Percentiles rank a stretch among this genome's conserved stretches.
Evolutionary conservation across 192 early-diverging fungal genomes (phyloP).

Genomic region (Jimgerdemannia lactiflua): DNA sequence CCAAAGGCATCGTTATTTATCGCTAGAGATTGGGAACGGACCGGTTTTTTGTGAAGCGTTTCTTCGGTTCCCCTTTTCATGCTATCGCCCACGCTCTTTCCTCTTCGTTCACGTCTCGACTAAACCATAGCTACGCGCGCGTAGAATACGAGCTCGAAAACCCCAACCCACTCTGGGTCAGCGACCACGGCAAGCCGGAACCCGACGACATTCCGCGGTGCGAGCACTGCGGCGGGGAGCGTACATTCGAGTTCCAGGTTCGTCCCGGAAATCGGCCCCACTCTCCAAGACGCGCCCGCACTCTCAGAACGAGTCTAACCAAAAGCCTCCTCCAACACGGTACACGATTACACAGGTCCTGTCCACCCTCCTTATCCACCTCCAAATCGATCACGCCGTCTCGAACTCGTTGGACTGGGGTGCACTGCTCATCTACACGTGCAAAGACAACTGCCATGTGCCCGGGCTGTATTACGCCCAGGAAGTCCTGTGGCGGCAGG

Average conservation of each 20-base stretch:
- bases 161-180: slow-evolving; percentile 76
- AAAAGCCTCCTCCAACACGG: background rate
- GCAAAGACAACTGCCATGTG: slow-evolving; percentile 73
- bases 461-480: slow-evolving; percentile 51
- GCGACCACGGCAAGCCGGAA: slow-evolving; percentile 60
- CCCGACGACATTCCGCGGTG: slow-evolving; percentile 61
- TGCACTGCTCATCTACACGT: slow-evolving; percentile 83
- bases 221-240: slow-evolving; percentile 61
- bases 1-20: slow-evolving; percentile 10
- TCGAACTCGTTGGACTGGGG: slow-evolving; percentile 87
- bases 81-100: no score
- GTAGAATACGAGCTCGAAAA: slow-evolving; percentile 55
- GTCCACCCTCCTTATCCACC: slow-evolving; percentile 82
- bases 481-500: slow-evolving; percentile 73
- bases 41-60: no score
- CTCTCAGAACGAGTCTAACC: background rate
- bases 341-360: slow-evolving; percentile 52
- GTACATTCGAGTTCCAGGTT: slow-evolving; percentile 92
- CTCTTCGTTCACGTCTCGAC: no score
- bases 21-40: background rate
- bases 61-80: no score
- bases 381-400: slow-evolving; percentile 69
- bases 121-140: slow-evolving; percentile 39
- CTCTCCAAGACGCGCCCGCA: no score
- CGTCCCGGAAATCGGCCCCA: no score